Evolutionary conservation across 2,329 filamentous ascomycete genomes (phyloP).

Genomic region (Arachnomyces sp.): DNA sequence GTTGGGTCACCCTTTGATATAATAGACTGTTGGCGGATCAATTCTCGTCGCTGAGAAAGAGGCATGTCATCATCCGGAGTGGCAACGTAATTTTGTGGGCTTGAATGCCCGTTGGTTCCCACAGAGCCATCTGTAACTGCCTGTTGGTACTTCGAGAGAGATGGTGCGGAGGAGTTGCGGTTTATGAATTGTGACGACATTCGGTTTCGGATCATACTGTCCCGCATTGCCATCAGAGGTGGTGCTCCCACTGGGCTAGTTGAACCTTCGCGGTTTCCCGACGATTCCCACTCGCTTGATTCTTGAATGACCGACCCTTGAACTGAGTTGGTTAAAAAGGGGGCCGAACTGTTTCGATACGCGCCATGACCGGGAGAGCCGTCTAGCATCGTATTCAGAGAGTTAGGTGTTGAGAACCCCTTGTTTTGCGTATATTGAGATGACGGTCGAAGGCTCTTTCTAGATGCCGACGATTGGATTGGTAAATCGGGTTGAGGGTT

Average conservation of each 20-base stretch:
- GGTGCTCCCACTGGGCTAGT: constrained; percentile 18
- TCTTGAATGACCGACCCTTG: not conserved
- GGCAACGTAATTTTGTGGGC: constrained; percentile 14
- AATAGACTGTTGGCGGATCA: constrained; percentile 51
- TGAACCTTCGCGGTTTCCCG: constrained; percentile 17
- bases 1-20: constrained; percentile 3
- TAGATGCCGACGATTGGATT: too few species aligned
- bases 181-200: constrained; percentile 30
- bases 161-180: constrained; percentile 24
- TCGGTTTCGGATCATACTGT: constrained; percentile 40
- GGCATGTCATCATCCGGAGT: constrained; percentile 59
- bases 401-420: too few species aligned
- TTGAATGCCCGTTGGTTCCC: constrained; percentile 8
- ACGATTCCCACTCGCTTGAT: constrained; percentile 12
- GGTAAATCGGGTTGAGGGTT: too few species aligned
- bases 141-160: constrained; percentile 7
- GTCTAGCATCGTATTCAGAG: too few species aligned
- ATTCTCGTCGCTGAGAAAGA: constrained; percentile 57
- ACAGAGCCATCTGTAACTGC: constrained; percentile 17
- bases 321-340: too few species aligned
- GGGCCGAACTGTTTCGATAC: too few species aligned
- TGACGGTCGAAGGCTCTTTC: too few species aligned
- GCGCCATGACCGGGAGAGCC: too few species aligned
- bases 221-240: constrained; percentile 50
- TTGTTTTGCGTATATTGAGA: too few species aligned